Evolutionary conservation across 2,329 filamentous ascomycete species (phyloP), one percentile per base, ranked within the genome.

Genomic region (Phialophora chinensis): DNA sequence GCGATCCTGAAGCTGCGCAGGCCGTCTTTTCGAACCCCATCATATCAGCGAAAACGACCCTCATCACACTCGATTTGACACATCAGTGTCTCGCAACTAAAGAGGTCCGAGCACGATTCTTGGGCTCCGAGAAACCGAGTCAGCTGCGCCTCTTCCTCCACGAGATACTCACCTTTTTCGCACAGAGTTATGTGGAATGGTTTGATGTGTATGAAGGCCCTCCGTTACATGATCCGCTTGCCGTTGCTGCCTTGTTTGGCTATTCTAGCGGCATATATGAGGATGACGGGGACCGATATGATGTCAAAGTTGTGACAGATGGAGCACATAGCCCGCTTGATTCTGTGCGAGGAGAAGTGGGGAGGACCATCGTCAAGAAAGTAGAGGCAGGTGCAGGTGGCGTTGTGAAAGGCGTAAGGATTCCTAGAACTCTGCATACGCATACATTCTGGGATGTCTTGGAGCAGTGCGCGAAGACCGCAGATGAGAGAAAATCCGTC

Each of bases 221-320:
- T 14, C 94, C 94, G 0, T 82, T 97, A 12, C 94, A 98, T 78
- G 95, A 98, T 77, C 94, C 94, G 2, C 82, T 98, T 5, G 93
- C 94, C 6, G 91, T 97, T 2, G 91, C 92, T 1, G 90, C 90
- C 2, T 83, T 92, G 1, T 82, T 97, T 20, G 85, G 88, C 33
- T 91, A 88, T 27, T 84, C 86, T 25, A 71, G 80, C 38, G 76
- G 79, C 11, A 87, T 87, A 70, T 77, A 84, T 69, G 80, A 85
- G 69, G 76, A 77, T 62, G 75, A 77, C 61, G 83, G 82, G 52
- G 74, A 80, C 74, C 74, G 79, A 70, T 76, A 66, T 63, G 29
- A 78, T 75, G 63, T 78, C 75, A 56, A 90, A 92, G 77, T 68
- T 29, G 66, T 66, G 54, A 64, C 63, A 27, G 49, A 60, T 47